A percentile compares a stretch with the other conserved stretches of the same genome.
Conservation (phyloP, 305 asterid genomes). For the Rubia peregrina region DNA sequence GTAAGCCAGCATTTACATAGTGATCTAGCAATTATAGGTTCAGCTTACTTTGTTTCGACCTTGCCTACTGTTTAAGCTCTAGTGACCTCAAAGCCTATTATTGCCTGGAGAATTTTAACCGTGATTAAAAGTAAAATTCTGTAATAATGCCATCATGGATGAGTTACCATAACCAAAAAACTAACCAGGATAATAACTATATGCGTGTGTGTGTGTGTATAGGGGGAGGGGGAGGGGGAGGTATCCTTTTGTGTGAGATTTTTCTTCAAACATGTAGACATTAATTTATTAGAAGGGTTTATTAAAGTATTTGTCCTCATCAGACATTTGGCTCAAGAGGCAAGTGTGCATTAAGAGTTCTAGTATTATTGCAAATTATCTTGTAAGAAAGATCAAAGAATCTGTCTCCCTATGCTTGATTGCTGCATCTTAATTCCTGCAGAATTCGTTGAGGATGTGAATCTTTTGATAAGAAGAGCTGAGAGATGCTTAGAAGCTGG, state of each 20-base stretch:
- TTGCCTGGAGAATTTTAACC: no score
- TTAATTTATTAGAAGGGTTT: neutral
- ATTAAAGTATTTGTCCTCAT: neutral
- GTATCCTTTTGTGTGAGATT: neutral
- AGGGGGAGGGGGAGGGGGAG: no score
- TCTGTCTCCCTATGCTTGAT: neutral
- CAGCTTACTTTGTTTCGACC: neutral
- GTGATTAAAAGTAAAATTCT: neutral
- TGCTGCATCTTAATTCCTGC: conserved; percentile 19
- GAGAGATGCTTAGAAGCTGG: conserved; percentile 99
- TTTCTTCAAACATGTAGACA: no score
- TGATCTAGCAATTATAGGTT: neutral
- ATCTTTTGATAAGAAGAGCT: conserved; percentile 74
- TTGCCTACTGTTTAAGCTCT: neutral
- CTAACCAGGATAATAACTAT: neutral
- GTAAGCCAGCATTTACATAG: conserved; percentile 27
- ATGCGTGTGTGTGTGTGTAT: neutral
- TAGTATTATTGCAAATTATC: neutral
- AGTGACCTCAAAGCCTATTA: neutral
- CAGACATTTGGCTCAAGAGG: neutral
- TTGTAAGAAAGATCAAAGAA: neutral
- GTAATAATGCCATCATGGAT: neutral
- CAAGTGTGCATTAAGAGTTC: neutral
- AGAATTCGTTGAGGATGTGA: conserved; percentile 85
- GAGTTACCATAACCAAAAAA: neutral